Evolutionary conservation across 1,139 yeast genomes (phyloP), one percentile per base, ranked within the genome.

Genomic region (Debaryomyces psychrophilus): DNA sequence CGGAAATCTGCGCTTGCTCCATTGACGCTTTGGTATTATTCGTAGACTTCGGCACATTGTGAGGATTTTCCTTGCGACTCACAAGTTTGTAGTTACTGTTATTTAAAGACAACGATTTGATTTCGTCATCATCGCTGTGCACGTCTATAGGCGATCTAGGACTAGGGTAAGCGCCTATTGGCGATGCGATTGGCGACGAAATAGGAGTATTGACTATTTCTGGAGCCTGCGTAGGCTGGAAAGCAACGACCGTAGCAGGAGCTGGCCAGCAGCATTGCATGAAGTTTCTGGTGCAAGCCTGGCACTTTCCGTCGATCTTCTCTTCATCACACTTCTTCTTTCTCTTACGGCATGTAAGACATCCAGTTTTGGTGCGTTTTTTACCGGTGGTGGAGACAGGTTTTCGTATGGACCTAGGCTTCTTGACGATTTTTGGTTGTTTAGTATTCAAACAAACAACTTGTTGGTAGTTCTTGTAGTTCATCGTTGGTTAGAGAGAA

Each of bases 281-380:
- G 47, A 73, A 75, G 67, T 75, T 75, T 51, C 80, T 63, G 9
- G 74, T 67, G 50, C 80, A 75, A 3, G 71, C 79, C 54, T 73
- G 77, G 56, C 80, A 75, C 57, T 75, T 75, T 2, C 79, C 79
- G 49, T 69, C 69, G 11, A 67, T 69, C 29, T 60, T 66, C 44
- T 69, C 67, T 55, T 73, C 77, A 52, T 73, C 78, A 60, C 78
- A 73, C 67, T 73, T 73, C 67, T 73, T 73, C 69, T 73, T 73
- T 59, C 78, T 67, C 59, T 64, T 70, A 46, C 78, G 68, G 52
- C 78, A 73, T 7, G 77, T 72, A 43, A 72, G 62, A 54, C 78
- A 73, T 11, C 78, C 78, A 4, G 77, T 68, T 50, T 69, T 72
- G 27, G 77, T 71, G 61, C 78, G 67, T 48, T 52, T 55, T 35